phyloP scores from a whole-genome alignment of 306 rosid species.

The Prosopis cineraria region DNA sequence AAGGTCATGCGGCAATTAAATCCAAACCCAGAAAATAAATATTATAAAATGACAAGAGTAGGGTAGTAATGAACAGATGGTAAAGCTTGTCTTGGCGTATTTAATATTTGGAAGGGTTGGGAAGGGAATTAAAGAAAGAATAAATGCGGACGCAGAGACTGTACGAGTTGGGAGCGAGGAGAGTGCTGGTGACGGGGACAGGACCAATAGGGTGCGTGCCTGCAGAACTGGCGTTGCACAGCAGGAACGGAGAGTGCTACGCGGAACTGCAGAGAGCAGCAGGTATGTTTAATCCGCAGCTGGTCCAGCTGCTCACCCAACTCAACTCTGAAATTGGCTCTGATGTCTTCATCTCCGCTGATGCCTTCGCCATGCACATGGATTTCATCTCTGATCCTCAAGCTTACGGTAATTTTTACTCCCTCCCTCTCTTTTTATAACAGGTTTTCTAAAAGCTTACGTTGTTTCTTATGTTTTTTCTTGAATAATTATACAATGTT shows the following conservation, averaged over 20 bases:
- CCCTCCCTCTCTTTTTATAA: no score
- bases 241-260: conserved; percentile 61
- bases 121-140: not conserved
- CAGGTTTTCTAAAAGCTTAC: no score
- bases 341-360: conserved; percentile 50
- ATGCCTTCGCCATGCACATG: conserved; percentile 54
- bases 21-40: no score
- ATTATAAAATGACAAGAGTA: no score
- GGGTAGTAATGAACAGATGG: no score
- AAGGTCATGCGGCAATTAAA: no score
- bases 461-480: no score
- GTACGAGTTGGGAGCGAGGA: conserved; percentile 66
- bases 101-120: no score
- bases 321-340: conserved; percentile 60
- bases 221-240: conserved; percentile 57
- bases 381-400: conserved; percentile 59
- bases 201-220: conserved; percentile 86
- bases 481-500: no score
- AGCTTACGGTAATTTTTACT: conserved; percentile 55
- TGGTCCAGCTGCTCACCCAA: conserved; percentile 37
- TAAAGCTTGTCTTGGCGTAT: no score
- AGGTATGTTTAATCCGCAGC: conserved; percentile 65
- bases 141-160: conserved; percentile 46
- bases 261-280: conserved; percentile 58
- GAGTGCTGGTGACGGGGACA: conserved; percentile 70